Evolutionary conservation across 2,329 filamentous ascomycete species (phyloP).

Genomic region (Apiospora aurea): DNA sequence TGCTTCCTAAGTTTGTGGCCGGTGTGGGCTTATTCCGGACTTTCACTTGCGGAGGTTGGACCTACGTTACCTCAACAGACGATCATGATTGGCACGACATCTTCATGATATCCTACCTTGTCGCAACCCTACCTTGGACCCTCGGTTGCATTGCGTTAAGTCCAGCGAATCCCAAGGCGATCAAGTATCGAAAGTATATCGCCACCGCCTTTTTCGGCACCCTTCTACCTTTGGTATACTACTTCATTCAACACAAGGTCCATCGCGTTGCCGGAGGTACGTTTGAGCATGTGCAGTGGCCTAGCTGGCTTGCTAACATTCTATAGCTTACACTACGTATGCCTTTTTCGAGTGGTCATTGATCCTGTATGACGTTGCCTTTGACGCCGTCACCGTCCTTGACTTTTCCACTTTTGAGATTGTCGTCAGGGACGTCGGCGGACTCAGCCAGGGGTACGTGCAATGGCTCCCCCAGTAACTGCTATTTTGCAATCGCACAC

Average conservation of each 20-base stretch:
- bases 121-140: constrained; percentile 95
- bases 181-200: constrained; percentile 89
- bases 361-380: constrained; percentile 93
- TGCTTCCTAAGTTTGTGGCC: constrained; percentile 82
- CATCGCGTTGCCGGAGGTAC: constrained; percentile 91
- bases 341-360: constrained; percentile 98
- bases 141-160: constrained; percentile 87
- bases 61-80: constrained; percentile 97
- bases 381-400: constrained; percentile 91
- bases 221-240: constrained; percentile 89
- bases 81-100: constrained; percentile 99
- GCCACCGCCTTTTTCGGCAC: constrained; percentile 88
- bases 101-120: constrained; percentile 98
- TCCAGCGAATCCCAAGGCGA: constrained; percentile 79
- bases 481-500: constrained; percentile 34
- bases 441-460: constrained; percentile 97
- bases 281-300: constrained; percentile 39
- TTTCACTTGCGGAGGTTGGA: constrained; percentile 95
- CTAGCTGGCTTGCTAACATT: constrained; percentile 28
- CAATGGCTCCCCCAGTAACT: constrained; percentile 89
- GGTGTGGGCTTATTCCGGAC: constrained; percentile 85
- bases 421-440: constrained; percentile 86
- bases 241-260: constrained; percentile 98
- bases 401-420: constrained; percentile 93
- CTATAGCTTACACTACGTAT: constrained; percentile 90